Evolutionary conservation across 306 rosid genomes (phyloP).

Genomic region (Prunus mongolica): DNA sequence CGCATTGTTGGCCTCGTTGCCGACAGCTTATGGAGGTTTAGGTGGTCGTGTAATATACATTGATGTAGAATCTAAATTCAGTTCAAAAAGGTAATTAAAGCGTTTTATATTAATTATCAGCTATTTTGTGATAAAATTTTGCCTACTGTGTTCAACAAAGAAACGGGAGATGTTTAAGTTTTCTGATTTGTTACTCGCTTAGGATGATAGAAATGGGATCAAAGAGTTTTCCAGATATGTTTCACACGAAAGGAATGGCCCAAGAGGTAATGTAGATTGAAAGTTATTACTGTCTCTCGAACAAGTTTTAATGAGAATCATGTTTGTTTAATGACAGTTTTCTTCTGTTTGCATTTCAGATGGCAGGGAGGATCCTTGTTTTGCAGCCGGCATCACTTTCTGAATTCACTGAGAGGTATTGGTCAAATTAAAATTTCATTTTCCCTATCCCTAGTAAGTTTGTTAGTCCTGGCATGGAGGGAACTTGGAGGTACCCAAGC

Average conservation of each 20-base stretch:
- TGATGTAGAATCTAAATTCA: conserved; percentile 83
- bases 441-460: conserved; percentile 5
- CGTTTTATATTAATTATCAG: neutral
- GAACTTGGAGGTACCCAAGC: neutral
- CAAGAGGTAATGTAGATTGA: conserved; percentile 55
- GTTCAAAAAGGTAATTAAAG: conserved; percentile 67
- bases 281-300: neutral
- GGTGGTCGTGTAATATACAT: conserved; percentile 79
- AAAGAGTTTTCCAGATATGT: conserved; percentile 79
- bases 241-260: conserved; percentile 73
- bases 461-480: neutral
- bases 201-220: conserved; percentile 89
- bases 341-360: conserved; percentile 40
- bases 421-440: conserved; percentile 4
- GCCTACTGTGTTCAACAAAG: neutral
- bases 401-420: conserved; percentile 81
- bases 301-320: neutral
- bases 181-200: conserved; percentile 11
- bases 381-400: conserved; percentile 74
- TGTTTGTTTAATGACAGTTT: conserved; percentile 3
- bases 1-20: conserved; percentile 70
- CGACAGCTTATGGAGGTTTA: conserved; percentile 65
- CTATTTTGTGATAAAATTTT: conserved; percentile 15
- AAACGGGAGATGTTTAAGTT: neutral
- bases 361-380: conserved; percentile 87